These are phyloP conservation scores for Saccharomyces hybrid DNA, from an alignment of 1,139 yeast species.

Conservation along the genomic window DNA sequence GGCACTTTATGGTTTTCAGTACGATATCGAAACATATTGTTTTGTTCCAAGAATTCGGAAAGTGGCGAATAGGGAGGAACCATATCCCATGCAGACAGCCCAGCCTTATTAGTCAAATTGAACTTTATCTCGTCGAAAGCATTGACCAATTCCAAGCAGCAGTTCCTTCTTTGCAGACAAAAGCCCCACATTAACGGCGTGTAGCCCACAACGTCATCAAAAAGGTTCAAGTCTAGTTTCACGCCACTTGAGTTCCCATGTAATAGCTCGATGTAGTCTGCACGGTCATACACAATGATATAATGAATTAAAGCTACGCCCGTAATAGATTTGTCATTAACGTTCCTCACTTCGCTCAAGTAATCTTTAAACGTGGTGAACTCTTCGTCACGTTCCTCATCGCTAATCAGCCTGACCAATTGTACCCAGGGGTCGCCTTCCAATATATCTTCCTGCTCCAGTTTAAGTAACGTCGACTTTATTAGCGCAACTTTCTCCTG, in stretches of 20 bases:
- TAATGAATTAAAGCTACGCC: conserved; percentile 27
- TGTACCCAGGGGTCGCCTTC: conserved; percentile 18
- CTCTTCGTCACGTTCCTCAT: conserved; percentile 16
- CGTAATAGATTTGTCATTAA: conserved; percentile 19
- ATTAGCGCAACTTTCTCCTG: neutral
- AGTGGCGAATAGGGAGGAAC: conserved; percentile 34
- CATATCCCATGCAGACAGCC: conserved; percentile 35
- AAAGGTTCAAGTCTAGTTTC: conserved; percentile 32
- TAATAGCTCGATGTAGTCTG: conserved; percentile 37
- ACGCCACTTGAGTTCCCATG: conserved; percentile 16
- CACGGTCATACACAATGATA: conserved; percentile 22
- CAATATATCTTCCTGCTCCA: neutral
- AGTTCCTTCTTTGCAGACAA: conserved; percentile 32
- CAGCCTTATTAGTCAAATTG: conserved; percentile 29
- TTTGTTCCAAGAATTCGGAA: conserved; percentile 36
- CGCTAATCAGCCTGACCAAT: conserved; percentile 19
- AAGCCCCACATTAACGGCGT: conserved; percentile 48
- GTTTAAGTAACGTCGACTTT: neutral
- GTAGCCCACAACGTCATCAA: conserved; percentile 36
- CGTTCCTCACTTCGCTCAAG: conserved; percentile 11
- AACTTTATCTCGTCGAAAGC: conserved; percentile 37
- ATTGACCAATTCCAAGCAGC: conserved; percentile 35
- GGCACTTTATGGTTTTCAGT: neutral
- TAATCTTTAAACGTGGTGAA: conserved; percentile 18
- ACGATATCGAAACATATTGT: conserved; percentile 29